These are phyloP conservation scores for Chrysanthemum lavandulifolium DNA, from an alignment of 129 eudicot genomes.

Conservation along the genomic window DNA sequence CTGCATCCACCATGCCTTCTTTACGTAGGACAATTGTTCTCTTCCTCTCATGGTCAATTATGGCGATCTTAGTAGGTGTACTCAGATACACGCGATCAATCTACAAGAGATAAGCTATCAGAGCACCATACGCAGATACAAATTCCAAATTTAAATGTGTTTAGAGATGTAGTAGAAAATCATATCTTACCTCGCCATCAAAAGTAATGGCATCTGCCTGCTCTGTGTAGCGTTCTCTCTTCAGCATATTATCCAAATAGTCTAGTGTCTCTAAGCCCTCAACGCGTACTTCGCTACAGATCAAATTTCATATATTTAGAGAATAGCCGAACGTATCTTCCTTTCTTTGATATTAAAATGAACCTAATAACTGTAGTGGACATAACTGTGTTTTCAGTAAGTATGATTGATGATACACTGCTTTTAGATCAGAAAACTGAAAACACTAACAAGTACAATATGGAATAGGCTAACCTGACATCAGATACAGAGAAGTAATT, in stretches of 20 bases:
- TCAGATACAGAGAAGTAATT: constrained; percentile 89
- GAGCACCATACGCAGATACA: background rate
- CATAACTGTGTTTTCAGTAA: constrained; percentile 13
- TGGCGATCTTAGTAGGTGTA: constrained; percentile 92
- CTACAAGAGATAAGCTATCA: constrained; percentile 32
- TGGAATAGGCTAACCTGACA: constrained; percentile 78
- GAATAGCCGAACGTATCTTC: constrained; percentile 25
- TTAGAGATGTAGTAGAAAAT: constrained; percentile 4
- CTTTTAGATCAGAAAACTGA: constrained; percentile 20
- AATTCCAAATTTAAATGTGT: background rate
- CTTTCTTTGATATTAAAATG: constrained; percentile 13
- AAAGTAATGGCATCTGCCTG: constrained; percentile 98
- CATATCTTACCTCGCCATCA: constrained; percentile 77
- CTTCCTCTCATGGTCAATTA: constrained; percentile 93
- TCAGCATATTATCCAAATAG: constrained; percentile 67
- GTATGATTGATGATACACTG: constrained; percentile 11
- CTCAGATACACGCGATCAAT: constrained; percentile 85
- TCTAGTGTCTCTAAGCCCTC: constrained; percentile 98
- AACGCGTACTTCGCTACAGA: constrained; percentile 95
- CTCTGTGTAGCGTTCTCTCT: constrained; percentile 76
- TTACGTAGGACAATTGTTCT: constrained; percentile 83
- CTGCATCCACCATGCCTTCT: constrained; percentile 97
- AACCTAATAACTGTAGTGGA: background rate
- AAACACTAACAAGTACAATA: constrained; percentile 22
- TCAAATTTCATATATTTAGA: constrained; percentile 31